Conservation (phyloP, 306 rosid species). For the Vigna angularis region DNA sequence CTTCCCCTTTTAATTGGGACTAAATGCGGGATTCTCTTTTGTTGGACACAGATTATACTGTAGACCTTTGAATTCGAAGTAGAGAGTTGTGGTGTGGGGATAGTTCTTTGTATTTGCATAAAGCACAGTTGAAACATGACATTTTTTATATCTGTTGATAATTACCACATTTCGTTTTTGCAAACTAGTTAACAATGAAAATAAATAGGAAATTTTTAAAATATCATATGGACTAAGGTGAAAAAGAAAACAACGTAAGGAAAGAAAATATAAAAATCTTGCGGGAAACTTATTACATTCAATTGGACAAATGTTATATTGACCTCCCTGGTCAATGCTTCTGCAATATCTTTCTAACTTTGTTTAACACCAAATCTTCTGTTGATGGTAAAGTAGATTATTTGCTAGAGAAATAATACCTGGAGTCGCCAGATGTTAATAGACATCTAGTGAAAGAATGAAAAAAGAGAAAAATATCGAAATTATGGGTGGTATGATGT, state of each 20-base stretch:
- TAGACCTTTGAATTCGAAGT: conserved; percentile 7
- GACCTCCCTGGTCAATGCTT: conserved; percentile 6
- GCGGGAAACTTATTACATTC: not conserved
- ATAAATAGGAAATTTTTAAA: not conserved
- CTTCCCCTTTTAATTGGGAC: conserved; percentile 28
- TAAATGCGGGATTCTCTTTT: conserved; percentile 12
- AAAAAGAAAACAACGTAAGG: no score
- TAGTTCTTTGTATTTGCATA: not conserved
- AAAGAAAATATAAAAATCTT: no score
- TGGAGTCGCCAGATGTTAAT: no score
- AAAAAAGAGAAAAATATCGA: no score
- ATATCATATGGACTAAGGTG: not conserved
- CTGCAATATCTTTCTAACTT: not conserved
- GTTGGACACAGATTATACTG: conserved; percentile 7
- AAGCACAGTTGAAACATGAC: conserved; percentile 9
- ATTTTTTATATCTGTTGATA: not conserved
- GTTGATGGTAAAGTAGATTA: not conserved
- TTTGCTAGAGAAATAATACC: not conserved
- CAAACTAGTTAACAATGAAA: not conserved
- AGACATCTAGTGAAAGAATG: no score
- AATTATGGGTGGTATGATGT: no score
- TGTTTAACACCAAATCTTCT: conserved; percentile 4
- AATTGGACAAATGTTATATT: not conserved
- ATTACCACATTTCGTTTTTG: conserved; percentile 3
- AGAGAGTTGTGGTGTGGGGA: not conserved